A percentile compares a stretch with the other conserved stretches of the same genome.
Evolutionary conservation across 345 rosid genomes (phyloP).

Genomic region (Aquilaria yunnanensis): DNA sequence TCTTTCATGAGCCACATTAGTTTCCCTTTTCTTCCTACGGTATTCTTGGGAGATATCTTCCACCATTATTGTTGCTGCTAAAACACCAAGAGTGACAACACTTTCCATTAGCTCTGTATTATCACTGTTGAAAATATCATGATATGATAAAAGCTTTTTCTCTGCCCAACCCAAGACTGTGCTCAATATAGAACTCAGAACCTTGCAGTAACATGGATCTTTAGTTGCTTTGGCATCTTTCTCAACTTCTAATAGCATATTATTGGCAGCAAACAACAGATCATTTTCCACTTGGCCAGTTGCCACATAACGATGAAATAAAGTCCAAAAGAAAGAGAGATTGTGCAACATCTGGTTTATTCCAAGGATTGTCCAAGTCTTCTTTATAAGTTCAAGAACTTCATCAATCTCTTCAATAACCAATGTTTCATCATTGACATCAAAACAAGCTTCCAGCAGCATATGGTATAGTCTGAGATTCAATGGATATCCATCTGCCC

Average conservation of each 20-base stretch:
- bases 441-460: constrained; percentile 84
- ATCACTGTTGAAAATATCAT: constrained; percentile 61
- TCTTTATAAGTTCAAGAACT: constrained; percentile 81
- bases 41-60: constrained; percentile 66
- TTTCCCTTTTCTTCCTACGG: constrained; percentile 49
- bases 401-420: constrained; percentile 86
- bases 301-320: constrained; percentile 68
- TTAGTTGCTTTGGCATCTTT: constrained; percentile 50
- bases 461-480: constrained; percentile 67
- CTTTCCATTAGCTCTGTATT: constrained; percentile 69
- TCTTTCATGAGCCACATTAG: constrained; percentile 44
- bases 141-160: constrained; percentile 76
- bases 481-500: constrained; percentile 91
- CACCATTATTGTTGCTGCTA: constrained; percentile 57
- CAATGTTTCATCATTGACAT: constrained; percentile 59
- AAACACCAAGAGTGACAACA: constrained; percentile 57
- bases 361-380: constrained; percentile 87
- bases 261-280: constrained; percentile 71
- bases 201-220: constrained; percentile 47
- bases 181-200: constrained; percentile 53
- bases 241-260: constrained; percentile 67
- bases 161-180: constrained; percentile 75
- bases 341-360: constrained; percentile 71
- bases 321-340: constrained; percentile 82
- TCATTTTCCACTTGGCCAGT: constrained; percentile 77